phyloP scores from a whole-genome alignment of 1,284 basidiomycete genomes.

The Ceratorhiza oryzae-sativae region DNA sequence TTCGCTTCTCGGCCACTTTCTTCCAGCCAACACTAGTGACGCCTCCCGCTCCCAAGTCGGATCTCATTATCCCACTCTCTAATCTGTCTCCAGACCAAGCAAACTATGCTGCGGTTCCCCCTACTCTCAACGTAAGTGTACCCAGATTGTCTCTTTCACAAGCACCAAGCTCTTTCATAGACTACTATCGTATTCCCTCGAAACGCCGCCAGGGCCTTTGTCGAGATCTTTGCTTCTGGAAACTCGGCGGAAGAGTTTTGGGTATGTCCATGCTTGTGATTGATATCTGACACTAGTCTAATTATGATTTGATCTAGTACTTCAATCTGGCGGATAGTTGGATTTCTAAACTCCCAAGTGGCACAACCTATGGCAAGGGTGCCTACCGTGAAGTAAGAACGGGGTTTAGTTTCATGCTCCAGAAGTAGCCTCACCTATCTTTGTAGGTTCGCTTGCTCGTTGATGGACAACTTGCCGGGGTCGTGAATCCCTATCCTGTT shows the following conservation, averaged over 20 bases:
- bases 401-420: background rate
- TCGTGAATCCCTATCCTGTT: slow-evolving; percentile 77
- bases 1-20: slow-evolving; percentile 72
- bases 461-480: slow-evolving; percentile 75
- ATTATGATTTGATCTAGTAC: slow-evolving; percentile 59
- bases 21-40: slow-evolving; percentile 64
- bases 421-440: background rate
- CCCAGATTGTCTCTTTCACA: background rate
- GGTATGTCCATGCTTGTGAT: slow-evolving; percentile 55
- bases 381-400: slow-evolving; percentile 74
- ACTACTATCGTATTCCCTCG: slow-evolving; percentile 70
- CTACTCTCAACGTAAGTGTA: slow-evolving; percentile 66
- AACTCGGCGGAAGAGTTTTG: slow-evolving; percentile 79
- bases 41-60: slow-evolving; percentile 65
- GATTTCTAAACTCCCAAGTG: slow-evolving; percentile 61
- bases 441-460: slow-evolving; percentile 64
- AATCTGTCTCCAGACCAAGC: slow-evolving; percentile 67
- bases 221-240: slow-evolving; percentile 75
- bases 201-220: slow-evolving; percentile 72
- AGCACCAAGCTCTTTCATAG: slow-evolving; percentile 52
- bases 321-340: slow-evolving; percentile 71
- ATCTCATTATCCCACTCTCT: slow-evolving; percentile 72
- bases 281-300: slow-evolving; percentile 34
- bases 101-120: slow-evolving; percentile 75
- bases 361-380: slow-evolving; percentile 64